These are phyloP conservation scores for Xylaria palmicola DNA, from an alignment of 495 filamentous ascomycete species.

Conservation along the genomic window DNA sequence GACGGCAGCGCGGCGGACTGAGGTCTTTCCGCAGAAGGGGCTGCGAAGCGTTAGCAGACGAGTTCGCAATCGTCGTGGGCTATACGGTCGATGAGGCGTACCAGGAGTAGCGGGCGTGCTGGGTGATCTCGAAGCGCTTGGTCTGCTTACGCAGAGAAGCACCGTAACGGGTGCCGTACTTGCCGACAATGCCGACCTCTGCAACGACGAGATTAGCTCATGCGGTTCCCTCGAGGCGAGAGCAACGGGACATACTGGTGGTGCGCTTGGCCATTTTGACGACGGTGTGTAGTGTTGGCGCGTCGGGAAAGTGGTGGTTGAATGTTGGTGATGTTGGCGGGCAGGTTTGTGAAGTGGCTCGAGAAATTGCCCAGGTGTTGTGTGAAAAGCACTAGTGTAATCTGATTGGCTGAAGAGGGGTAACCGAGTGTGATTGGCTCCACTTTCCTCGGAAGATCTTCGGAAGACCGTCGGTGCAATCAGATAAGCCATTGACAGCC, in stretches of 20 bases:
- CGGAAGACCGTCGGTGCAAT: background rate
- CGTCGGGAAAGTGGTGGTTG: slow-evolving; percentile 9
- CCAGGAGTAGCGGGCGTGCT: slow-evolving; percentile 90
- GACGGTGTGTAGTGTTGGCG: slow-evolving; percentile 11
- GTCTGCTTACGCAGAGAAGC: slow-evolving; percentile 99
- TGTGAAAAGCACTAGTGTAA: background rate
- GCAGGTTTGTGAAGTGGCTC: slow-evolving; percentile 14
- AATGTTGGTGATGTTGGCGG: slow-evolving; percentile 10
- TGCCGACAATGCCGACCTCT: slow-evolving; percentile 29
- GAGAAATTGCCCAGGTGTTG: slow-evolving; percentile 16
- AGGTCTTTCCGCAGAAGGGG: slow-evolving; percentile 91
- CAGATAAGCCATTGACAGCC: background rate
- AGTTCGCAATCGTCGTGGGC: background rate
- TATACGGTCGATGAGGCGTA: slow-evolving; percentile 54
- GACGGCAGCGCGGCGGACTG: slow-evolving; percentile 85
- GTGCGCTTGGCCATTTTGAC: slow-evolving; percentile 19
- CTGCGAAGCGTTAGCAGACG: slow-evolving; percentile 1
- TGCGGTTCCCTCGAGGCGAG: background rate
- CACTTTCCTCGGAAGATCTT: background rate
- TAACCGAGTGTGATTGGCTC: background rate
- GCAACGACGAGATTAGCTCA: slow-evolving; percentile 1
- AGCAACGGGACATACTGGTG: background rate
- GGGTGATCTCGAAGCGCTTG: slow-evolving; percentile 99
- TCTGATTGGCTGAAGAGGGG: slow-evolving; percentile 8
- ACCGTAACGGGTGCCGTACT: slow-evolving; percentile 68